Evolutionary conservation across 331 rosid species (phyloP), one percentile per base, ranked within the genome.

Genomic region (Quercus tomentella): DNA sequence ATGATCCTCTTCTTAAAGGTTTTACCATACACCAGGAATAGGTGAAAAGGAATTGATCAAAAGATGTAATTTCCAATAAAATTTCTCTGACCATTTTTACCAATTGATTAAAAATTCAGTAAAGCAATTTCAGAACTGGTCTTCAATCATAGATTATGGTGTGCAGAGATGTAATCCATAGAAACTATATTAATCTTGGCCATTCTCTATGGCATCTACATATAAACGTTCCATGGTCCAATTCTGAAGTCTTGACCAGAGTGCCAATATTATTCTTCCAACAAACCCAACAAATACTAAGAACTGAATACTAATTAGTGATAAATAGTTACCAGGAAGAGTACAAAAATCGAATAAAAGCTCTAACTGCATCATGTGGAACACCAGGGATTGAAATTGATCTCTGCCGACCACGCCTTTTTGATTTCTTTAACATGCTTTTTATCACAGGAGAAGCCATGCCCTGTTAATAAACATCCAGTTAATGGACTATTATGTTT

Each of bases 261-360:
- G 17, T 49, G 17, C 54, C 54, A 49, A 49, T 49, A 49, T 49
- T 49, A 49, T 49, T 49, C 54, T 49, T 49, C 54, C 54, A 12
- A 4, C 31, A 63, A 63, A 28, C 21, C 70, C 70, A 63, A 35
- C 18, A 63, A 28, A 15, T 30, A 17, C 5, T 65, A 30, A 65
- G 70, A 65, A 65, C 70, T 30, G 70, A 49, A 49, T 49, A 12
- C 5, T 49, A 10, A 7, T 30, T 7, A 65, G 45, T 1, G 22
- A 18, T 4, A 65, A 30, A 28, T 65, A 31, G 5, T 65, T 91
- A 95, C 99, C 92, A 70, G 41, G 90, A 88, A 71, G 96, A 83
- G 85, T 95, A 95, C 82, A 93, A 78, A 73, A 78, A 91, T 70
- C 97, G 92, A 84, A 95, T 61, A 75, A 95, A 95, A 78, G 79